Base-by-base conservation (phyloP, 2,329 filamentous ascomycete genomes). In the Beauveria australis region DNA sequence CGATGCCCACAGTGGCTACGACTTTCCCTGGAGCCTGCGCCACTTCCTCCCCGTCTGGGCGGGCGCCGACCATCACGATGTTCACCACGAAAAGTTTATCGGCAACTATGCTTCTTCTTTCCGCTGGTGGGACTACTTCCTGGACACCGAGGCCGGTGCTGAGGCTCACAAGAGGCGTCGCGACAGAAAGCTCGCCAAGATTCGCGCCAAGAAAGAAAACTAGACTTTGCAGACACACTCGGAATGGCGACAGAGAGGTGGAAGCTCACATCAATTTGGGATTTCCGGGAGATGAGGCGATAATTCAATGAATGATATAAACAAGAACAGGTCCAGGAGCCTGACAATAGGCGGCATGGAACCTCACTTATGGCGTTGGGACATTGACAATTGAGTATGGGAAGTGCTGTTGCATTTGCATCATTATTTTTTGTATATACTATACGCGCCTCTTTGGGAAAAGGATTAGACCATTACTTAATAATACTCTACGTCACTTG, bases 41-140 rank as follows among this genome's bases (percentile, higher is more conserved):
- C 91, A 97, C 76, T 89, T 97, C 81, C 79, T 99, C 56, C 94
- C 94, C 41, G 92, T 99, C 84, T 99, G 94, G 94, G 93, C 93
- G 60, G 94, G 94, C 64, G 94, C 94, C 60, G 87, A 96, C 69
- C 93, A 97, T 78, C 94, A 99, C 79, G 94, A 99, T 71, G 80
- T 92, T 49, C 94, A 99, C 78, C 94, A 99, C 78, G 94, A 99
- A 81, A 91, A 92, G 73, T 99, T 99, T 78, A 92, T 99, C 65
- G 94, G 94, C 69, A 99, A 99, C 81, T 99, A 97, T 74, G 81
- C 93, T 56, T 96, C 92, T 72, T 96, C 91, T 81, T 99, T 99
- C 86, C 85, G 93, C 75, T 99, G 94, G 94, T 99, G 94, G 94
- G 94, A 99, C 79, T 96, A 89, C 74, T 74, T 87, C 68, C 82